Conservation (phyloP, 2,329 filamentous ascomycete genomes). For the Dothideomycetes sp. region DNA sequence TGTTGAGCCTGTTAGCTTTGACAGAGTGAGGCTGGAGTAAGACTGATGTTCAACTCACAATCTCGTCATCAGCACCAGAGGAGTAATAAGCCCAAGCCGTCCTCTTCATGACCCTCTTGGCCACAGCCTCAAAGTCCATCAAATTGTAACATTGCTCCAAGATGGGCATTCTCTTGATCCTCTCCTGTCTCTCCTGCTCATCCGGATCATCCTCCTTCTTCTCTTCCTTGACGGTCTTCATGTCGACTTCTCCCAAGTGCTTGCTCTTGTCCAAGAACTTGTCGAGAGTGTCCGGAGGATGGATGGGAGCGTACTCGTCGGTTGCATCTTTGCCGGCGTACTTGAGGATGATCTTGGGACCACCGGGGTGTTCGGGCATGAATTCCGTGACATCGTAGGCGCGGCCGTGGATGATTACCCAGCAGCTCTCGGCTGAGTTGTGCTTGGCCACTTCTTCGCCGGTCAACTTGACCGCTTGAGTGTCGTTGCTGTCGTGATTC, state of each 20-base stretch:
- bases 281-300: constrained; percentile 76
- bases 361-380: constrained; percentile 82
- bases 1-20: constrained; percentile 30
- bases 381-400: constrained; percentile 81
- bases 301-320: constrained; percentile 82
- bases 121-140: constrained; percentile 92
- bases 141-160: constrained; percentile 87
- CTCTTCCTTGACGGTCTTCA: constrained; percentile 63
- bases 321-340: constrained; percentile 94
- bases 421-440: constrained; percentile 73
- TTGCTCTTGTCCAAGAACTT: constrained; percentile 75
- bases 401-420: constrained; percentile 83
- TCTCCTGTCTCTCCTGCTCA: constrained; percentile 62
- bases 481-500: constrained; percentile 34
- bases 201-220: constrained; percentile 60
- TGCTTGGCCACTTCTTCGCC: constrained; percentile 59
- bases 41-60: constrained; percentile 47
- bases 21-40: background rate
- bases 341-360: constrained; percentile 87
- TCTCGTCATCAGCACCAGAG: constrained; percentile 81
- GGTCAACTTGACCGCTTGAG: constrained; percentile 35
- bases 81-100: constrained; percentile 97
- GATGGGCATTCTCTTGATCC: constrained; percentile 61
- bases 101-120: constrained; percentile 86
- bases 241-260: constrained; percentile 83